Evolutionary conservation across 805 yeast species (phyloP), one percentile per base, ranked within the genome.

Genomic region (Myxozyma melibiosi): DNA sequence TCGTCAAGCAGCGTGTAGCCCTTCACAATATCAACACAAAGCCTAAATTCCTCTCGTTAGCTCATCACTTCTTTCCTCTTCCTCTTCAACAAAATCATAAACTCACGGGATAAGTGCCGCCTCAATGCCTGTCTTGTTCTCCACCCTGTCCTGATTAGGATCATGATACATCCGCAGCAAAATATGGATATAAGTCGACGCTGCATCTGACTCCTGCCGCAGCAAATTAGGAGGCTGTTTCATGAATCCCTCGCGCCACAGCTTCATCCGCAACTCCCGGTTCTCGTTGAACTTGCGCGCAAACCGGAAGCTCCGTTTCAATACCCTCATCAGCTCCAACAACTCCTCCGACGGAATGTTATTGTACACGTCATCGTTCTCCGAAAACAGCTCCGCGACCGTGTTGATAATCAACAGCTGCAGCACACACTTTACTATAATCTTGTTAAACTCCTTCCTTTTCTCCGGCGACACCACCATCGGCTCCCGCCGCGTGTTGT

Each of bases 221-320:
- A 91, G 75, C 66, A 94, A 74, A 66, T 94, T 95, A 20, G 99
- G 99, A 53, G 92, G 79, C 68, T 91, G 85, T 67, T 90, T 96
- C 73, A 91, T 92, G 39, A 90, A 85, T 1, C 97, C 96, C 2
- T 94, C 88, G 67, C 90, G 88, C 85, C 95, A 91, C 40, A 94
- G 76, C 65, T 94, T 78, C n/a, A 88, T 86, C 63, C 99, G 78
- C 65, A 94, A 76, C 52, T 90, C 90, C 70, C 87, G 86, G 71
- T 94, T 91, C 56, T 85, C 90, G 71, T 94, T 94, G 77, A 94
- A 94, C 56, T 80, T 83, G 66, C 87, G 82, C 2, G 98, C 88
- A 74, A 95, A 94, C 63, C 79, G 78, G 74, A 88, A 91, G 51
- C 96, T 86, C 50, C 76, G 74, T 58, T 82, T 80, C 61, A 94